phyloP scores from a whole-genome alignment of 139 green algal species.

The Chlorokybus atmophyticus region DNA sequence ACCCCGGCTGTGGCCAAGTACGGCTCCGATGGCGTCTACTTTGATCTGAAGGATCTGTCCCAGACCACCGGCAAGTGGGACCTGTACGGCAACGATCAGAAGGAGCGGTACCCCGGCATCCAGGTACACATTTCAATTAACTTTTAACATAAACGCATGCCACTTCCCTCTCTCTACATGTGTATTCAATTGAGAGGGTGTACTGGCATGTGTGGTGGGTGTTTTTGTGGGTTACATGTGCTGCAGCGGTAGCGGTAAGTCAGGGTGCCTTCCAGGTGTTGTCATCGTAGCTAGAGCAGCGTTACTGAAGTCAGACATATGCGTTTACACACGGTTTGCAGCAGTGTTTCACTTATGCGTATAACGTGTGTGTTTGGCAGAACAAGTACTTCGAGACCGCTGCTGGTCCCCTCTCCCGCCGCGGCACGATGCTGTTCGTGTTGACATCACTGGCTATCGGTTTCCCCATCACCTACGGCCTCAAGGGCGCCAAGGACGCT shows the following conservation, averaged over 20 bases:
- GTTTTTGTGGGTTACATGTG: not conserved
- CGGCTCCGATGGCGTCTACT: constrained; percentile 29
- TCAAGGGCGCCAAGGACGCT: constrained; percentile 59
- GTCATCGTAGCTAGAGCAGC: no score
- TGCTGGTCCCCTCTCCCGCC: not conserved
- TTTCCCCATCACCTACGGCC: constrained; percentile 55
- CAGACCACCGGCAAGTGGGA: constrained; percentile 35
- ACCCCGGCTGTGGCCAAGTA: constrained; percentile 23
- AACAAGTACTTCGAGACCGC: not conserved
- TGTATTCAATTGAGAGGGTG: not conserved
- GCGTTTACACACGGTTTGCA: no score
- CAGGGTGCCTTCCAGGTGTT: no score
- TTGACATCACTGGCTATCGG: not conserved
- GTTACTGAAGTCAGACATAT: no score
- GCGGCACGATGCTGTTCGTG: constrained; percentile 1
- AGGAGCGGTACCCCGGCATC: constrained; percentile 17
- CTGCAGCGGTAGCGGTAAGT: not conserved
- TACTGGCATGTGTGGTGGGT: not conserved
- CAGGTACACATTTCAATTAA: constrained; percentile 1
- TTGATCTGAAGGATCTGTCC: constrained; percentile 30
- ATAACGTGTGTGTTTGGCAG: not conserved
- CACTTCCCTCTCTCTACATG: not conserved
- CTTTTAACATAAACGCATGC: not conserved
- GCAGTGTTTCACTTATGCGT: not conserved
- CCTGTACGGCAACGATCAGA: constrained; percentile 25